phyloP scores from a whole-genome alignment of 306 rosid species.

The Dryas alaskensis region DNA sequence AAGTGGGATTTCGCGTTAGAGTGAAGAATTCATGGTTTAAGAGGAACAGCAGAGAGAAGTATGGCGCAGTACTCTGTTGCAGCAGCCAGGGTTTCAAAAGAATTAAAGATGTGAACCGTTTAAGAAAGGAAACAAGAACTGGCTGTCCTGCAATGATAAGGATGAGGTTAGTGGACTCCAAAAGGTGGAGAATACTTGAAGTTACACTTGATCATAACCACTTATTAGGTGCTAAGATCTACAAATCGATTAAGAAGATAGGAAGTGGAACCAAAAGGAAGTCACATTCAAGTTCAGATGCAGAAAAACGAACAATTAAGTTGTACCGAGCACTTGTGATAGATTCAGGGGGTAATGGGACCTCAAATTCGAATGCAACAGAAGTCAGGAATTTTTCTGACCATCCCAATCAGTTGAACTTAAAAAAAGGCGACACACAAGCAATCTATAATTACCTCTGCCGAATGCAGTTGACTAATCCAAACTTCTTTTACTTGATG shows the following conservation, averaged over 20 bases:
- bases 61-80: constrained; percentile 96
- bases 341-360: constrained; percentile 62
- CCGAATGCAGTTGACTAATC: constrained; percentile 86
- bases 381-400: constrained; percentile 39
- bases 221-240: constrained; percentile 60
- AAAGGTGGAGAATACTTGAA: constrained; percentile 90
- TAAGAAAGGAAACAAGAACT: constrained; percentile 92
- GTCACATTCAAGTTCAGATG: constrained; percentile 48
- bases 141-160: constrained; percentile 98
- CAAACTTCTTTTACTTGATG: constrained; percentile 90
- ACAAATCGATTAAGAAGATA: constrained; percentile 60
- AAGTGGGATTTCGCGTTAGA: constrained; percentile 84
- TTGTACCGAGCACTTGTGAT: constrained; percentile 88
- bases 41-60: constrained; percentile 88
- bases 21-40: constrained; percentile 98
- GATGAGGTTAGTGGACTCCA: constrained; percentile 81
- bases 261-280: constrained; percentile 60
- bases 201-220: constrained; percentile 87
- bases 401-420: constrained; percentile 50
- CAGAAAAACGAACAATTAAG: constrained; percentile 64
- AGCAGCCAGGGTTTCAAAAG: constrained; percentile 99
- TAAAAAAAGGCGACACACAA: constrained; percentile 83
- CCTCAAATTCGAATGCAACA: constrained; percentile 36
- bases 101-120: constrained; percentile 73
- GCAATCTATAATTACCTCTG: constrained; percentile 86